A percentile compares a stretch with the other conserved stretches of the same genome.
Evolutionary conservation across 2,329 filamentous ascomycete genomes (phyloP).

Genomic region (Fusarium sarcochroum): DNA sequence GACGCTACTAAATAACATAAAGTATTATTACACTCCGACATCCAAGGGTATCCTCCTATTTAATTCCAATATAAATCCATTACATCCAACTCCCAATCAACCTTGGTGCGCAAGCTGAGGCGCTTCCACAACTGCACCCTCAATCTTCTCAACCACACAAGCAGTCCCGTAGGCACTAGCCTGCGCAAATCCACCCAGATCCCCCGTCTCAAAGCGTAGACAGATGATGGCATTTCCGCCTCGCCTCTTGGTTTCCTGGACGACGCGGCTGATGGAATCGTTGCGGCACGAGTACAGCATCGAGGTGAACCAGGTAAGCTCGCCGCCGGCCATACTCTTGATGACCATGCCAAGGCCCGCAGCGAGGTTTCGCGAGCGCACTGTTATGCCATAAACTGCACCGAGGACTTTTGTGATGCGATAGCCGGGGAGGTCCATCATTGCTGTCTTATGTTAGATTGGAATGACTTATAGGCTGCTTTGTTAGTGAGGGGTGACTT

Average conservation of each 20-base stretch:
- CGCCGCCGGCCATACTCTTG: conserved; percentile 70
- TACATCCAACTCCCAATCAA: background rate
- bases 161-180: conserved; percentile 74
- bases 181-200: conserved; percentile 69
- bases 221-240: conserved; percentile 73
- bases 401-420: conserved; percentile 70
- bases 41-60: background rate
- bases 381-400: conserved; percentile 69
- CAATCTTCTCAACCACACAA: conserved; percentile 69
- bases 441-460: conserved; percentile 55
- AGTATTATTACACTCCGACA: background rate
- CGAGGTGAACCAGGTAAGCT: conserved; percentile 71
- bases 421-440: conserved; percentile 75
- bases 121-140: conserved; percentile 50
- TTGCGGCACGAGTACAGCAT: conserved; percentile 72
- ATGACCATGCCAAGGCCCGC: conserved; percentile 69
- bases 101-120: conserved; percentile 44
- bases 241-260: conserved; percentile 68
- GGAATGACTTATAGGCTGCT: background rate
- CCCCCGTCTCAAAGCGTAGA: conserved; percentile 70
- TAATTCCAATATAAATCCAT: background rate
- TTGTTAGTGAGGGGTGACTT: conserved; percentile 12
- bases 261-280: conserved; percentile 68
- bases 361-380: conserved; percentile 71
- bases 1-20: background rate